Evolutionary conservation across 192 early-diverging fungal genomes (phyloP), one percentile per base, ranked within the genome.

Genomic region (Thamnidium elegans): DNA sequence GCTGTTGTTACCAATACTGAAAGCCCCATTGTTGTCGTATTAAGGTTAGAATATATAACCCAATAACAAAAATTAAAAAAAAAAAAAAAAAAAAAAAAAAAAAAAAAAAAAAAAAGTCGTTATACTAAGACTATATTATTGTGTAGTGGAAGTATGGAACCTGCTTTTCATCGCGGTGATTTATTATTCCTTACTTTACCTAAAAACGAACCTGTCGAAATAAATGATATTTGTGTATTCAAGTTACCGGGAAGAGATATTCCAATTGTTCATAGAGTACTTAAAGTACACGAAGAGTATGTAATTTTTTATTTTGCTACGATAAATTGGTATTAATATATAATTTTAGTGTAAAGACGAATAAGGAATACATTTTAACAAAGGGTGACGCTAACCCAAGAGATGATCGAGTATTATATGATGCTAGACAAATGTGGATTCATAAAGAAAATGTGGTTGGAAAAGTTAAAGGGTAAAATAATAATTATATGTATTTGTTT

Each of bases 181-280:
- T 84, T 98, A 46, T 78, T 99, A 42, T 92, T 97, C 56, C 78
- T 99, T 39, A 78, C 85, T 64, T 86, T 92, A 66, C 84, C 85
- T 17, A 75, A 74, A 17, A 79, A 78, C 36, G 80, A 80, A 11
- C 90, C 93, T 19, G 81, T 96, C 19, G 75, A 84, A 21, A 86
- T 94, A 17, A 96, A 96, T 67, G 95, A 99, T 68, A 96, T 99
- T 67, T 87, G 86, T 69, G 95, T 99, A 7, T 97, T 89, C 83
- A 97, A 97, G 70, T 75, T 98, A 53, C 78, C 87, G 13, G 92
- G 88, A 60, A 89, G 89, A 69, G 84, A 86, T 39, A 89, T 99
- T 56, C 97, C 97, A 4, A 99, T 99, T 73, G 95, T 99, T 30
- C 97, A 99, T 76, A 86, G 97, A 51, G 91, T 97, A 14, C 82